Evolutionary conservation across 768 basidiomycete genomes (phyloP), one percentile per base, ranked within the genome.

Genomic region (Infundibulicybe gibba): DNA sequence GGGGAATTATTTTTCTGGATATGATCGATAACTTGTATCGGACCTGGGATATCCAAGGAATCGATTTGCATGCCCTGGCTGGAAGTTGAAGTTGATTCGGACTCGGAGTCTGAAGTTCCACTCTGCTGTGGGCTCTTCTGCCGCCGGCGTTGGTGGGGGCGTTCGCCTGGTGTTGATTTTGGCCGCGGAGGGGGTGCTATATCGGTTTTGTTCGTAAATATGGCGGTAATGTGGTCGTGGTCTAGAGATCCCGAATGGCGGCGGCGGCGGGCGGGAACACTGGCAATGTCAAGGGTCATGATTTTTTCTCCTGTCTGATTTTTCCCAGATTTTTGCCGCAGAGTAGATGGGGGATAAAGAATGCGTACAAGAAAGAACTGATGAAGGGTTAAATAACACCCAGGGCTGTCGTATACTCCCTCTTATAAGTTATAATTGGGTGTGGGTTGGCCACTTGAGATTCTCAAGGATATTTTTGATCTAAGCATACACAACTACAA

Each of bases 151-250:
- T 66, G 74, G 5, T 67, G 67, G 1, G 75, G 76, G 3, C 83
- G 75, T 54, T 86, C 83, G 21, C 81, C 74, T 2, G 87, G 86
- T 0, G 87, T 85, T 12, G 84, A 86, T 61, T 89, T 87, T 15
- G 87, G 86, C 15, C 87, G 76, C 3, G 83, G 85, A 6, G 81
- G 82, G 5, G 81, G 79, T 1, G 68, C 56, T 17, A 77, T 54
- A 9, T 46, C 40, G 34, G 64, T 57, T 5, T 52, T 17, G 44
- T 54, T 51, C 13, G 61, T 48, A 39, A 49, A 45, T 44, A 61
- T 45, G 51, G 57, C 49, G 54, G 67, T 40, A 60, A 61, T 58
- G 57, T 67, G 54, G 60, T 69, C 50, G 57, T 67, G 54, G 60
- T 69, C 49, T 68, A 71, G 61, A 11, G 80, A 79, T 41, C 78